Base-by-base conservation (phyloP, 768 basidiomycete species). In the Rhizopogon vulgaris region DNA sequence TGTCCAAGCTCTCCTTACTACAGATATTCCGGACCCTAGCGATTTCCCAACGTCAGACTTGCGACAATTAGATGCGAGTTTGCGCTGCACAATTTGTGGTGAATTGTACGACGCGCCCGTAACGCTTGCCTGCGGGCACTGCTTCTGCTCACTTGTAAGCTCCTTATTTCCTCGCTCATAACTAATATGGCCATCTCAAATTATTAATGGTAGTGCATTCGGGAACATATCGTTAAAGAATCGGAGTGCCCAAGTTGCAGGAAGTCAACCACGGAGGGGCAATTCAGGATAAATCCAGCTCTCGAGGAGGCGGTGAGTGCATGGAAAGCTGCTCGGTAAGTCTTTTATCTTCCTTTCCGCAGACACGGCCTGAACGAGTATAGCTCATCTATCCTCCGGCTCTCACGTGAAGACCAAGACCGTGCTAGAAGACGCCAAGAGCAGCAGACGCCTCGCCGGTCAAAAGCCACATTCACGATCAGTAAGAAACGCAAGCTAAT, bases 201-300 rank as follows among this genome's bases (percentile, higher is more conserved):
- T 4, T 34, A 36, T 32, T 46, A 27, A 43, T 36, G 41, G 18
- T 52, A 92, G 90, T 93, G 90, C 63, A 80, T 91, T 49, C 75
- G 90, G 43, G 70, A 77, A 18, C 73, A 78, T 4, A 64, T 90
- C 27, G 59, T 72, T 6, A 71, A 64, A 30, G 83, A 85, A 60
- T 76, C 80, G 24, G 82, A 85, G 62, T 92, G 90, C 58, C 89
- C 90, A 7, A 72, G 70, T 15, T 93, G 90, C 66, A 76, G 85
- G 17, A 80, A 82, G 58, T 53, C 65, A 17, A 68, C 77, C 0
- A 74, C 73, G 11, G 88, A 90, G 62, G 75, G 74, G 3, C 80
- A 85, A 41, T 70, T 93, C 50, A 70, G 87, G 56, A 75, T 79
- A 36, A 88, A 88, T 61, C 71, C 79, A n/a, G 74, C 70, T n/a